Evolutionary conservation across 768 basidiomycete species (phyloP).

Genomic region (Porphyrellus cyaneotinctus): DNA sequence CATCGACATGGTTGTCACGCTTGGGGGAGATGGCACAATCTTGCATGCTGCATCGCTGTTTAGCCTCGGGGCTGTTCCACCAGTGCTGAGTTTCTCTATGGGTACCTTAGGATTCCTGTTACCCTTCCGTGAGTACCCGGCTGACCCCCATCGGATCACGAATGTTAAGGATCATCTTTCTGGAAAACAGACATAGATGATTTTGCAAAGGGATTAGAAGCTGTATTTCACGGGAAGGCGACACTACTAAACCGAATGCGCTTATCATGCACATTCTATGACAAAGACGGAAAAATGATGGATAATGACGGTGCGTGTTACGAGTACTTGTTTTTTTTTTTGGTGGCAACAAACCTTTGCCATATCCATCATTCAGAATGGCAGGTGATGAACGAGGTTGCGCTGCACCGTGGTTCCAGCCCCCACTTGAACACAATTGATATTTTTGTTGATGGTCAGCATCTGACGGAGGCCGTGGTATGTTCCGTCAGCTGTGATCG

Average conservation of each 20-base stretch:
- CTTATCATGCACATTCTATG: slow-evolving; percentile 73
- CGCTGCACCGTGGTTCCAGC: slow-evolving; percentile 86
- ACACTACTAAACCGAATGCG: slow-evolving; percentile 89
- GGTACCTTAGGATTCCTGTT: slow-evolving; percentile 91
- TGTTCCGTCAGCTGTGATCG: slow-evolving; percentile 31
- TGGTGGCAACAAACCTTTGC: not conserved
- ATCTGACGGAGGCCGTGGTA: slow-evolving; percentile 93
- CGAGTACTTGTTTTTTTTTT: slow-evolving; percentile 2
- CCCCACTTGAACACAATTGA: slow-evolving; percentile 92
- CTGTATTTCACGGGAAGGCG: slow-evolving; percentile 73
- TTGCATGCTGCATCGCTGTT: slow-evolving; percentile 91
- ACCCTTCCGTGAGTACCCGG: slow-evolving; percentile 73
- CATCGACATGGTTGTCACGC: slow-evolving; percentile 84
- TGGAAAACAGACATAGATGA: slow-evolving; percentile 74
- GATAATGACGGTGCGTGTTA: slow-evolving; percentile 52
- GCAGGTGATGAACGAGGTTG: slow-evolving; percentile 98
- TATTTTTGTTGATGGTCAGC: slow-evolving; percentile 90
- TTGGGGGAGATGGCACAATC: slow-evolving; percentile 95
- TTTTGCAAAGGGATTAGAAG: slow-evolving; percentile 74
- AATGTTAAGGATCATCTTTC: slow-evolving; percentile 1
- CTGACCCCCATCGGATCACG: not conserved
- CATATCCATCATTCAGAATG: slow-evolving; percentile 48
- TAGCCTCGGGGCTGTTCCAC: slow-evolving; percentile 86
- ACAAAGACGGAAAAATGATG: slow-evolving; percentile 54
- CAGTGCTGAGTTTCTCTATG: slow-evolving; percentile 62